Base-by-base conservation (phyloP, 176 grass and related monocot species). In the Chloris gayana region DNA sequence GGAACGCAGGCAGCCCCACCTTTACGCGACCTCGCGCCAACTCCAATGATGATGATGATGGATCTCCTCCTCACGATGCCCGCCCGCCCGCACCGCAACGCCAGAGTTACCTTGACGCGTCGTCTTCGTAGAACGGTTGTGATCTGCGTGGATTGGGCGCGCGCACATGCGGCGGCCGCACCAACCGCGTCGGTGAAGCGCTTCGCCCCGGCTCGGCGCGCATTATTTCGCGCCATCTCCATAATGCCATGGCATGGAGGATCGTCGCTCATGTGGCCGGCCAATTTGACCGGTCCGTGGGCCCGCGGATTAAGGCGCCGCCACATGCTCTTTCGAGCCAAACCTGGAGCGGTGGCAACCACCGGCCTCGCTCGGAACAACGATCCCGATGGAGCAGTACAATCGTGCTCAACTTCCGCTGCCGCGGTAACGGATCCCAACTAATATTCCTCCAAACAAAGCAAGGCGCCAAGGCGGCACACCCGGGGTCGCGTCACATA, bases 301-400 rank as follows among this genome's bases (percentile, higher is more conserved):
- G 15, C 74, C 67, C 67, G 78, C 72, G 11, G n/a, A 85, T 67
- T 86, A 86, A 85, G 79, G 62, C 38, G 86, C 86, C 70, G 62
- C 54, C 86, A 80, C 79, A 80, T 88, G 79, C 82, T 44, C 78
- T 71, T 85, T 85, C 82, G 18, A 71, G 29, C 42, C 54, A n/a
- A 22, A 19, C 35, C 80, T 44, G 42, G 21, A 45, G 39, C 12
- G 4, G 10, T 12, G 9, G 19, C 75, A 78, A 78, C 75, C 75
- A 62, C 69, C 61, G 50, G 76, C 38, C 61, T 25, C 11, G 9
- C 51, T 56, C 4, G 6, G 19, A 13, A 30, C 27, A 42, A 67
- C 65, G 64, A 21, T 65, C 76, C 21, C 76, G 8, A 51, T 18
- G 42, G 33, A 50, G 34, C 73, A 22, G 3, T 58, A 35, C 27